Evolutionary conservation across 2,329 filamentous ascomycete genomes (phyloP), one percentile per base, ranked within the genome.

Genomic region (Fusarium pseudograminearum): DNA sequence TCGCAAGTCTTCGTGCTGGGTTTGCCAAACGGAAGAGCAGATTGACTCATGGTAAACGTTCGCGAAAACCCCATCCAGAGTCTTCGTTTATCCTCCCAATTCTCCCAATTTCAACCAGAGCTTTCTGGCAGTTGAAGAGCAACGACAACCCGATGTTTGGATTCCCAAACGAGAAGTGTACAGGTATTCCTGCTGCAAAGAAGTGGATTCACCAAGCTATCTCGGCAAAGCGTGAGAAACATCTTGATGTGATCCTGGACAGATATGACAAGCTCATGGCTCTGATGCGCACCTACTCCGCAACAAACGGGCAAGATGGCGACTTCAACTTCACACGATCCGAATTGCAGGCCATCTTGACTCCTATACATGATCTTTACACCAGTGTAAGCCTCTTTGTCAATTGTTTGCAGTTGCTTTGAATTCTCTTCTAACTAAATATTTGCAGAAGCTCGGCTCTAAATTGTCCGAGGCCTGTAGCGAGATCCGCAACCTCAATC

Each of bases 101-200:
- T 1, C 30, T 70, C 28, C 60, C 67, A 4, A 26, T 68, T 4
- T 70, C 63, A 0, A 42, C 67, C 9, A 60, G 22, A 1, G 63
- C 67, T 0, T 71, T 67, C 20, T 71, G 63, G 67, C 6, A 55
- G 2, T 4, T 70, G 7, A 7, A 57, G 24, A 51, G 38, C 3
- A 22, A 44, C 3, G 15, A 22, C 0, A 3, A 6, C 9, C 11
- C 20, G 3, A 22, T 51, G 7, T 0, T 6, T 1, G 58, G 68
- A 0, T 71, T 57, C 15, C 54, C 54, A 1, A n/a, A 0, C 3
- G 5, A 24, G 6, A 12, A 2, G 0, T 61, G 16, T 11, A 71
- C 67, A 0, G 69, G 69, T 1, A 26, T 71, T 2, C 66, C 67
- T 5, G 63, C 63, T 0, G 63, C 28, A 0, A 28, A 61, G 31